Conservation (phyloP, 164 flowering plant species). For the Amborella trichopoda region DNA sequence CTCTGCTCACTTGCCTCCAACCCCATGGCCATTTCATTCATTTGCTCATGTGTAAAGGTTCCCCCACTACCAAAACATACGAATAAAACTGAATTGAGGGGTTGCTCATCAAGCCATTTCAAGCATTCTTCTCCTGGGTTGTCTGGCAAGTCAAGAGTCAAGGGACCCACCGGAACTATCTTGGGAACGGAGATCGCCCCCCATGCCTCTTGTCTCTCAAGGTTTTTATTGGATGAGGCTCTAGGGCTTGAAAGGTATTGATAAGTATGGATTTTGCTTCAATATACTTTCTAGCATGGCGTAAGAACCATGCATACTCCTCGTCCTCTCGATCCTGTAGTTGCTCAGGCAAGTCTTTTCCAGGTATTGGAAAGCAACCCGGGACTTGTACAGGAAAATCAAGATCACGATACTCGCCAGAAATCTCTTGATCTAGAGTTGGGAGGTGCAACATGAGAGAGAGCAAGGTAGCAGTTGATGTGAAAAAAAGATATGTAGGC, state of each 20-base stretch:
- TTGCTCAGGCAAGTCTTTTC: conserved; percentile 20
- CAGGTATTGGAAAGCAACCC: conserved; percentile 21
- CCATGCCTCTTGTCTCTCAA: conserved; percentile 5
- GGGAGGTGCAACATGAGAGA: conserved; percentile 19
- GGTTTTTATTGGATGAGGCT: conserved; percentile 12
- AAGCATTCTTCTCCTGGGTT: conserved; percentile 10
- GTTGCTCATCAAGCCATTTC: conserved; percentile 32
- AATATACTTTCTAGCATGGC: conserved; percentile 1
- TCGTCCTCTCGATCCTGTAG: conserved; percentile 16
- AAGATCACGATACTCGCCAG: conserved; percentile 18
- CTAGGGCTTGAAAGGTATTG: conserved; percentile 16
- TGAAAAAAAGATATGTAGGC: conserved; percentile 26
- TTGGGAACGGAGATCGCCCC: conserved; percentile 16
- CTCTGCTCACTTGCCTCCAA: conserved; percentile 29
- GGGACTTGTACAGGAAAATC: conserved; percentile 19
- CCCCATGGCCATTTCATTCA: conserved; percentile 25
- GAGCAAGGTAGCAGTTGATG: conserved; percentile 20
- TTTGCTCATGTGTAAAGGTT: conserved; percentile 20
- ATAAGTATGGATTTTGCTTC: conserved; percentile 18
- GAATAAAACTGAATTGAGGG: conserved; percentile 21
- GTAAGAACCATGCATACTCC: conserved; percentile 15
- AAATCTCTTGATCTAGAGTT: conserved; percentile 12
- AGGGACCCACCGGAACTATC: conserved; percentile 23
- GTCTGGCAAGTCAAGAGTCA: background rate
- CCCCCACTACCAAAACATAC: conserved; percentile 38